phyloP scores from a whole-genome alignment of 208 protist genomes.

The Herpetomonas samuelpessoai region DNA sequence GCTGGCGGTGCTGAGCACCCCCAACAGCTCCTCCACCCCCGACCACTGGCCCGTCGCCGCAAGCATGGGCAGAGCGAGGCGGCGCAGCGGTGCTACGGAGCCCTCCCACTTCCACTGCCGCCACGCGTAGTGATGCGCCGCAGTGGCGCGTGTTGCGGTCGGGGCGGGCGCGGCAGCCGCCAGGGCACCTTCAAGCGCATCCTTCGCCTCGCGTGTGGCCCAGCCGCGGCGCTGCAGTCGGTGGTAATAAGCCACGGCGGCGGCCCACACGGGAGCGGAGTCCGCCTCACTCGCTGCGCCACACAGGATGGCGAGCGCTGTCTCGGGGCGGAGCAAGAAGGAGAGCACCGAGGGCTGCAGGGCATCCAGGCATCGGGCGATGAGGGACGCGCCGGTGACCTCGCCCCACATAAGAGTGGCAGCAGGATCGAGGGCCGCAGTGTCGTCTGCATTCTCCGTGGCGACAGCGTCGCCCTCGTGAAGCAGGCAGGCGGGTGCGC shows the following conservation, averaged over 20 bases:
- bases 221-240: conserved; percentile 1
- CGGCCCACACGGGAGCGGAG: not conserved
- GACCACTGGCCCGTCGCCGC: not conserved
- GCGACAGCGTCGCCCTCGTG: too few relatives aligned
- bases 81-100: not conserved
- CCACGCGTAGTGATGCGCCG: not conserved
- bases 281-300: not conserved
- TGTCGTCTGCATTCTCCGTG: too few relatives aligned
- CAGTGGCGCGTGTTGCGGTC: not conserved
- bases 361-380: not conserved
- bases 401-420: too few relatives aligned
- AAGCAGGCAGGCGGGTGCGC: too few relatives aligned
- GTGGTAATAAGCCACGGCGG: not conserved
- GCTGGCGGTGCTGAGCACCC: not conserved
- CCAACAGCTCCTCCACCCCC: not conserved
- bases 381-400: too few relatives aligned
- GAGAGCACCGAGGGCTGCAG: not conserved
- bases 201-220: not conserved
- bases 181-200: not conserved
- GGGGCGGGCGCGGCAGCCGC: not conserved
- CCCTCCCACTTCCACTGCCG: not conserved
- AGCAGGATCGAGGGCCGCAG: too few relatives aligned
- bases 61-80: not conserved
- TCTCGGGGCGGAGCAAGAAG: not conserved
- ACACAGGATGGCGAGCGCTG: not conserved